These are phyloP conservation scores for Didymellaceae sp. DNA, from an alignment of 2,329 filamentous ascomycete species.

Conservation along the genomic window DNA sequence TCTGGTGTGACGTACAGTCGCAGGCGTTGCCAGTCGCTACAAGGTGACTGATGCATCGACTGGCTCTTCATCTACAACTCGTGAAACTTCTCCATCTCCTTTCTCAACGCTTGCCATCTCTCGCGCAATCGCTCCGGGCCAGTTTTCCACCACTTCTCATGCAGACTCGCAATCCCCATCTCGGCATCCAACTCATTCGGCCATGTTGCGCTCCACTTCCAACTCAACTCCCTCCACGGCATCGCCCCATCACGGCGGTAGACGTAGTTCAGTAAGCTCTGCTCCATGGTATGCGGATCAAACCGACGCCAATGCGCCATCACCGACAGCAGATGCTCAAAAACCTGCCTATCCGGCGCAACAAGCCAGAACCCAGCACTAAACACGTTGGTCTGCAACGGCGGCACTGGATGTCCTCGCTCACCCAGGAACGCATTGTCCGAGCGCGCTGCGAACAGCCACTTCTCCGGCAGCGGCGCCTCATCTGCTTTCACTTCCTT, in stretches of 20 bases:
- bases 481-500: constrained; percentile 26
- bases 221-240: constrained; percentile 49
- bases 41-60: too few relatives aligned
- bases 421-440: constrained; percentile 33
- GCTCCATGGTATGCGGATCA: constrained; percentile 43
- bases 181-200: constrained; percentile 46
- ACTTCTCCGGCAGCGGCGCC: constrained; percentile 35
- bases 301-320: constrained; percentile 40
- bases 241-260: constrained; percentile 48
- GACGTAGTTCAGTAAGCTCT: constrained; percentile 48
- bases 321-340: constrained; percentile 42
- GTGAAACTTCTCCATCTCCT: too few relatives aligned
- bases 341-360: constrained; percentile 35
- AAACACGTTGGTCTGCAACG: constrained; percentile 35
- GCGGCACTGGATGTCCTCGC: too few relatives aligned
- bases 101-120: too few relatives aligned
- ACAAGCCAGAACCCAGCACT: constrained; percentile 51
- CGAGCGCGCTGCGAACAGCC: constrained; percentile 43
- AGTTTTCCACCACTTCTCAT: constrained; percentile 50
- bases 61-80: too few relatives aligned
- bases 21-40: too few relatives aligned
- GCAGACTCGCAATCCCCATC: constrained; percentile 45
- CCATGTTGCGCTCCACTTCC: constrained; percentile 50
- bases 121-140: too few relatives aligned
- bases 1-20: too few relatives aligned